A percentile compares a stretch with the other conserved stretches of the same genome.
Conservation (phyloP, 148 eudicot genomes). For the Mesembryanthemum crystallinum region DNA sequence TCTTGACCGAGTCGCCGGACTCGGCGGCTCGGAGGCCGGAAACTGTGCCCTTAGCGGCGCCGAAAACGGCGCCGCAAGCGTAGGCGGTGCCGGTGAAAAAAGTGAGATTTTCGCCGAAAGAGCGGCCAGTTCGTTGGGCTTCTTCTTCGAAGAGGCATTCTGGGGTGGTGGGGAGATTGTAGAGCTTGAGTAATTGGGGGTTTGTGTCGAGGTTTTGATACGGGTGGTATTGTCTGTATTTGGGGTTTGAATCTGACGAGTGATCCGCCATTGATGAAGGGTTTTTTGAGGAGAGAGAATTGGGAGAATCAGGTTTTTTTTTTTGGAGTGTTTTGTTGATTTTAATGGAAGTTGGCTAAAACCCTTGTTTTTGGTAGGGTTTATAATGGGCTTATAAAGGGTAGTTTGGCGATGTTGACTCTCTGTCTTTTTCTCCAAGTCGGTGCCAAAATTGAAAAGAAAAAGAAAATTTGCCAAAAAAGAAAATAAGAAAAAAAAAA, state of each 20-base stretch:
- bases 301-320: neutral
- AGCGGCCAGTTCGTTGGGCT: constrained; percentile 21
- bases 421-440: no score
- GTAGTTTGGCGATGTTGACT: no score
- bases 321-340: neutral
- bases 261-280: constrained; percentile 12
- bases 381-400: no score
- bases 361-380: no score
- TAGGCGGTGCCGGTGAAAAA: constrained; percentile 32
- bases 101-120: constrained; percentile 23
- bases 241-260: constrained; percentile 10
- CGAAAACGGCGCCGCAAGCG: constrained; percentile 20
- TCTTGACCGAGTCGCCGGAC: constrained; percentile 35
- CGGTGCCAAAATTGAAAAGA: no score
- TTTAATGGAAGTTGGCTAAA: neutral
- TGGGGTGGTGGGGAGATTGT: constrained; percentile 35
- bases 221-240: constrained; percentile 30
- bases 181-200: constrained; percentile 17
- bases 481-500: no score
- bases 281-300: neutral
- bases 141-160: constrained; percentile 38
- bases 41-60: constrained; percentile 27
- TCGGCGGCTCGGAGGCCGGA: constrained; percentile 32
- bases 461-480: no score
- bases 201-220: constrained; percentile 25